Percentiles rank a stretch among this genome's conserved stretches.
Evolutionary conservation across 2,329 filamentous ascomycete species (phyloP).

Genomic region (Botrytis fabae): DNA sequence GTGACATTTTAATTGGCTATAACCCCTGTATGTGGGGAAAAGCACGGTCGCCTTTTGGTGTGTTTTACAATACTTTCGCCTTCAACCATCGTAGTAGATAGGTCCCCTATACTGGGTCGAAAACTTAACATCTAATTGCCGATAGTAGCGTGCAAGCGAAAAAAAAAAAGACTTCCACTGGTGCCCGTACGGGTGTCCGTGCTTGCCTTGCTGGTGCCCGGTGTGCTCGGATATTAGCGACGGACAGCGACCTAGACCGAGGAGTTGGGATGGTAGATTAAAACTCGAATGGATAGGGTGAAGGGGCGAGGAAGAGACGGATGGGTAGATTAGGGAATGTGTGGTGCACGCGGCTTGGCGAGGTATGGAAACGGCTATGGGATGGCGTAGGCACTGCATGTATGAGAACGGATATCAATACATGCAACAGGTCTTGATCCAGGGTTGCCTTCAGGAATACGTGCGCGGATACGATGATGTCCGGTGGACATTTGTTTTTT

Average conservation of each 20-base stretch:
- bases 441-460: not conserved
- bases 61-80: too few species aligned
- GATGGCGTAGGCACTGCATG: not conserved
- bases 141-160: conserved; percentile 1
- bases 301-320: not conserved
- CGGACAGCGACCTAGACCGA: conserved; percentile 2
- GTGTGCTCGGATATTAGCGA: not conserved
- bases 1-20: too few species aligned
- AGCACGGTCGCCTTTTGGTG: too few species aligned
- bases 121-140: not conserved
- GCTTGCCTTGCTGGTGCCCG: not conserved
- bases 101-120: conserved; percentile 1
- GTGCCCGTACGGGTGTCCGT: not conserved
- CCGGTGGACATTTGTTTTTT: not conserved
- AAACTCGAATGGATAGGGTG: not conserved
- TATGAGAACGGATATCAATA: not conserved
- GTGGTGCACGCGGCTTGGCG: not conserved
- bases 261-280: not conserved
- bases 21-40: too few species aligned
- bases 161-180: not conserved
- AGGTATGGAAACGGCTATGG: not conserved
- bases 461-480: not conserved
- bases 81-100: too few species aligned
- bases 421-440: not conserved
- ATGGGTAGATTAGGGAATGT: not conserved